A percentile compares a stretch with the other conserved stretches of the same genome.
Evolutionary conservation across 805 yeast genomes (phyloP).

Genomic region (Candida suzukii): DNA sequence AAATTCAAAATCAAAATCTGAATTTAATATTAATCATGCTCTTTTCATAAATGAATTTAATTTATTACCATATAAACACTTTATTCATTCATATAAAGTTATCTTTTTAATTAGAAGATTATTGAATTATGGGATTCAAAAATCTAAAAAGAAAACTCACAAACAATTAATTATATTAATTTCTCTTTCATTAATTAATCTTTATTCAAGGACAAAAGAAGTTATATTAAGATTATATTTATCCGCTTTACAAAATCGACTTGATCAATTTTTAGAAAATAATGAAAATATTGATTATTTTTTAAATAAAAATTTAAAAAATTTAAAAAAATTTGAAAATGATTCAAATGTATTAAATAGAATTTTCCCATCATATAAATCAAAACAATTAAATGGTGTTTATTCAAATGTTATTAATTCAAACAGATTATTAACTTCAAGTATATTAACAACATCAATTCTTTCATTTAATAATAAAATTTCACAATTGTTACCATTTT

Average conservation of each 20-base stretch:
- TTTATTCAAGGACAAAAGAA: slow-evolving; percentile 11
- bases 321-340: neutral
- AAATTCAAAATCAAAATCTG: neutral
- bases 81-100: slow-evolving; percentile 14
- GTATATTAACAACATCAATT: slow-evolving; percentile 12
- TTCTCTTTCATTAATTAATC: slow-evolving; percentile 8
- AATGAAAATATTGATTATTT: neutral
- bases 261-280: neutral
- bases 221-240: slow-evolving; percentile 13
- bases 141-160: slow-evolving; percentile 1
- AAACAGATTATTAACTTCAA: slow-evolving; percentile 9
- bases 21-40: neutral
- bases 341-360: neutral
- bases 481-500: slow-evolving; percentile 8
- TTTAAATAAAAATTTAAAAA: slow-evolving; percentile 5
- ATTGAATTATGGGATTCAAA: slow-evolving; percentile 9
- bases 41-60: slow-evolving; percentile 2
- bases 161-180: slow-evolving; percentile 9
- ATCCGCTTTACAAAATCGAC: slow-evolving; percentile 10
- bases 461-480: slow-evolving; percentile 12
- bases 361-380: neutral
- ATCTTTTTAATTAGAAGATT: slow-evolving; percentile 12
- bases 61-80: slow-evolving; percentile 10
- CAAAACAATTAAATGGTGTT: neutral
- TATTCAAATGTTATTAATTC: slow-evolving; percentile 1